Base-by-base conservation (phyloP, 192 early-diverging fungal genomes). In the Linderina pennispora region DNA sequence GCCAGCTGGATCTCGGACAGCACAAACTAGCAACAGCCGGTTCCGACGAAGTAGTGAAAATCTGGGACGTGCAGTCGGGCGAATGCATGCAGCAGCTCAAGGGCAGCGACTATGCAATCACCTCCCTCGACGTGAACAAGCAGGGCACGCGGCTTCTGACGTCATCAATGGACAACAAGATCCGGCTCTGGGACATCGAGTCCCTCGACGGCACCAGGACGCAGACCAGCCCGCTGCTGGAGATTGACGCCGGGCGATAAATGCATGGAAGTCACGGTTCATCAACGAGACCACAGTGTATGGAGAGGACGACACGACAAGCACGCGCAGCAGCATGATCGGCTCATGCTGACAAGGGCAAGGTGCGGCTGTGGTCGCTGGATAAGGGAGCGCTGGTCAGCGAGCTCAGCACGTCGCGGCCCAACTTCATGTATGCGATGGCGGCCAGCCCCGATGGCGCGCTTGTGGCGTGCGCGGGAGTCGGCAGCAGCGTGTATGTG, bases 141-240 rank as follows among this genome's bases (percentile, higher is more conserved):
- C 57, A 60, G 22, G 69, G 69, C 1, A 57, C 52, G 9, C 57
- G 52, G 20, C 45, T 43, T 14, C 45, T 72, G 48, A 65, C 69
- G n/a, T 56, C 69, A 19, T 65, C 61, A 5, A 72, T 72, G 69
- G 69, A 72, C 58, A 58, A 60, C 49, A 64, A 52, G 23, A 37
- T 72, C 39, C 62, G 62, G 1, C 36, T 72, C 36, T 72, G 69
- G 69, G 36, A 60, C 38, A 48, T 72, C 28, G 11, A 11, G 11
- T 38, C 33, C 34, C 20, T 26, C 9, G 42, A 21, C 22, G 16
- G 9, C 32, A 8, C 23, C 8, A 17, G 15, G 15, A 42, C 20
- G 11, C 20, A 13, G 10, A 20, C 36, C 15, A 39, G 33, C 21
- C 66, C 66, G 9, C 22, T 40, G 4, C 25, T 58, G 47, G 36